phyloP scores from a whole-genome alignment of 2,329 filamentous ascomycete genomes.

The Sporothrix dimorphospora region DNA sequence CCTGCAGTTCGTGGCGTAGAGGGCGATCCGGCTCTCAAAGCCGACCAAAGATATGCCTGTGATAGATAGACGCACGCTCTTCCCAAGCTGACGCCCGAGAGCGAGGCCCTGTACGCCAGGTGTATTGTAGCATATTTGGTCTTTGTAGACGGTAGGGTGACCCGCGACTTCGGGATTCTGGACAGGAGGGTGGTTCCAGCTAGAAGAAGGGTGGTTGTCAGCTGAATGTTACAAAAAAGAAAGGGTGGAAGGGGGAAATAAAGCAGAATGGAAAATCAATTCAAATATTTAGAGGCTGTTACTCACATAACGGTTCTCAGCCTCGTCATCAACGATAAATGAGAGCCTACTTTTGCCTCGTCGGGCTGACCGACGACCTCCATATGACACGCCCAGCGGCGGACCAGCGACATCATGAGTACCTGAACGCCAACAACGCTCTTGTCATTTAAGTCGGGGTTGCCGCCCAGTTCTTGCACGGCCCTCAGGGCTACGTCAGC shows the following conservation, averaged over 20 bases:
- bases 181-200: conserved; percentile 14
- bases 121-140: conserved; percentile 19
- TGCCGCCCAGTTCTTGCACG: not conserved
- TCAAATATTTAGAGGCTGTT: not conserved
- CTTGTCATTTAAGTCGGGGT: conserved; percentile 12
- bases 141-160: not conserved
- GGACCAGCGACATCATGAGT: conserved; percentile 17
- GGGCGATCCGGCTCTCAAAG: conserved; percentile 12
- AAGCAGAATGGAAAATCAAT: not conserved
- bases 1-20: not conserved
- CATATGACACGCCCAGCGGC: conserved; percentile 1
- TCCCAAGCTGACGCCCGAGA: conserved; percentile 20
- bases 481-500: not conserved
- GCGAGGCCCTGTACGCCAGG: conserved; percentile 28
- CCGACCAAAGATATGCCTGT: conserved; percentile 23
- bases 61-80: conserved; percentile 9
- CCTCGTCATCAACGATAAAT: not conserved
- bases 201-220: not conserved
- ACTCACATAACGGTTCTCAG: conserved; percentile 12
- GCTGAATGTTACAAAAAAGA: too few relatives aligned
- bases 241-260: not conserved
- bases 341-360: not conserved
- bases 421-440: not conserved
- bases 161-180: not conserved
- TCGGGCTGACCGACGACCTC: conserved; percentile 39